phyloP scores from a whole-genome alignment of 805 yeast species.

The Wickerhamiella allomyrinae region DNA sequence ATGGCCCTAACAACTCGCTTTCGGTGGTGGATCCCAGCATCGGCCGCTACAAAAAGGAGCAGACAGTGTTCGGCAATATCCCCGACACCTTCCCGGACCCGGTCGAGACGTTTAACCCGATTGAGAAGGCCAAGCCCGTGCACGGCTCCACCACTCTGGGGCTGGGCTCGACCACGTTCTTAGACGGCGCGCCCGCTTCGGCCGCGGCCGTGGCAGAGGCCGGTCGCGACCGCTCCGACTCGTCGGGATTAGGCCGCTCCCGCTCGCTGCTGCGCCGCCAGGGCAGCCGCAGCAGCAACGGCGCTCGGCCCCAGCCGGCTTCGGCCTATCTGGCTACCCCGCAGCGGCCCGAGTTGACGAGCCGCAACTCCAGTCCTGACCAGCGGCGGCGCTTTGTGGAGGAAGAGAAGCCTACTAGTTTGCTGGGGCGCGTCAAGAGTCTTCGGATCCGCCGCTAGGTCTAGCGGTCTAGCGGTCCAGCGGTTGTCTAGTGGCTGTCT shows the following conservation, averaged over 20 bases:
- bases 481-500: no score
- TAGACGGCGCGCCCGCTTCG: conserved; percentile 93
- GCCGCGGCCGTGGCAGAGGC: conserved; percentile 28
- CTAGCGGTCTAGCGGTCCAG: no score
- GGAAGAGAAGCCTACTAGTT: conserved; percentile 22
- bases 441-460: conserved; percentile 40
- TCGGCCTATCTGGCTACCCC: neutral
- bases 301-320: conserved; percentile 2
- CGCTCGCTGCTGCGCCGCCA: conserved; percentile 40
- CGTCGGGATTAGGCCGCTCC: conserved; percentile 54
- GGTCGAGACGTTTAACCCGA: conserved; percentile 45
- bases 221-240: conserved; percentile 17
- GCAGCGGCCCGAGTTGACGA: neutral
- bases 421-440: conserved; percentile 77
- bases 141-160: conserved; percentile 85
- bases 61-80: conserved; percentile 61
- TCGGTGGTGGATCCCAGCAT: conserved; percentile 44
- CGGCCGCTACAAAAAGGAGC: conserved; percentile 33
- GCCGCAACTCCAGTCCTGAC: conserved; percentile 1
- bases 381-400: neutral
- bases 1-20: conserved; percentile 84
- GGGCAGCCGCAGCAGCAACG: neutral
- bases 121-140: conserved; percentile 49
- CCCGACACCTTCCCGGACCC: conserved; percentile 9
- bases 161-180: conserved; percentile 77